Conservation (phyloP, 1,139 yeast species). For the Geotrichum australiense region DNA sequence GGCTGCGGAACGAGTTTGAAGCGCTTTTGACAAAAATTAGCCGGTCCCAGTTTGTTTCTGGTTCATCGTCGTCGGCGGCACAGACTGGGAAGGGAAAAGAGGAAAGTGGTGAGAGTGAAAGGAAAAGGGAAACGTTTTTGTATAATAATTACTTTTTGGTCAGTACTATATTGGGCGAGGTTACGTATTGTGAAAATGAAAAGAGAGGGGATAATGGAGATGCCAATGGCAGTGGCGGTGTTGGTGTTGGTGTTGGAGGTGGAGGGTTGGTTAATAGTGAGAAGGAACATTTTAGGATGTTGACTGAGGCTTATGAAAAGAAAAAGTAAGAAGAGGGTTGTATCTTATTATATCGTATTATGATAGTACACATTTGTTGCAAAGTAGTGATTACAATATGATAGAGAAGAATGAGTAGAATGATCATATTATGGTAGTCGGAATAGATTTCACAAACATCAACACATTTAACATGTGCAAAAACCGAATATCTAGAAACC, state of each 20-base stretch:
- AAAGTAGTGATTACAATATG: too few relatives aligned
- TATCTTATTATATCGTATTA: too few relatives aligned
- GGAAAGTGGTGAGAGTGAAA: too few relatives aligned
- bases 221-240: constrained; percentile 32
- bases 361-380: too few relatives aligned
- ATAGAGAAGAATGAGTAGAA: too few relatives aligned
- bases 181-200: not conserved
- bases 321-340: too few relatives aligned
- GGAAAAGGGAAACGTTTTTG: constrained; percentile 60
- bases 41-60: constrained; percentile 18
- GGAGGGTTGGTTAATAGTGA: constrained; percentile 52
- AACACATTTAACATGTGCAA: too few relatives aligned
- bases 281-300: constrained; percentile 51
- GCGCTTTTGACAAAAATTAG: constrained; percentile 59
- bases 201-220: constrained; percentile 36
- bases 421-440: too few relatives aligned
- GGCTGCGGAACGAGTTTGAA: constrained; percentile 77
- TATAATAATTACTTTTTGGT: constrained; percentile 59
- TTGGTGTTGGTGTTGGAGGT: constrained; percentile 27
- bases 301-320: constrained; percentile 51
- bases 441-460: too few relatives aligned
- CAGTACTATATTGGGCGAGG: constrained; percentile 30
- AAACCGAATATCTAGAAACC: too few relatives aligned
- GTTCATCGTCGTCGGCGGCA: not conserved
- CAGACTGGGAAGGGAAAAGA: not conserved